These are phyloP conservation scores for Leishmania martiniquensis DNA, from an alignment of 208 protist species.

Conservation along the genomic window DNA sequence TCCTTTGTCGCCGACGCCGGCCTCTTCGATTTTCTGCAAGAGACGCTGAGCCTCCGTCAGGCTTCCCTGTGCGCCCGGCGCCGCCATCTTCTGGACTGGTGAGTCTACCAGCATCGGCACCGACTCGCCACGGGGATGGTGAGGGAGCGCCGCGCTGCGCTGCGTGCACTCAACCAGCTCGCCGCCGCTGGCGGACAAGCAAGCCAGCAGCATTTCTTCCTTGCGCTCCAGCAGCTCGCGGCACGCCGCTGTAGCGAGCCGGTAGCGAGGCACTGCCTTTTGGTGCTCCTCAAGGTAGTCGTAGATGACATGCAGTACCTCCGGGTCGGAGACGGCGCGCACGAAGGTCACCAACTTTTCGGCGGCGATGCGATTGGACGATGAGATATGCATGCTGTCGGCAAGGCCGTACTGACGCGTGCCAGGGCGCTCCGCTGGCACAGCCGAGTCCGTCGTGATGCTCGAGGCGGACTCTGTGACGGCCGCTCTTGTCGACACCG, in stretches of 20 bases:
- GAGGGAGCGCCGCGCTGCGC: neutral
- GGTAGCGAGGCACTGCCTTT: constrained; percentile 9
- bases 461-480: neutral
- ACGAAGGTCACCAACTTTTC: constrained; percentile 40
- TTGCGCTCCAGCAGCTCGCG: constrained; percentile 35
- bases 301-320: constrained; percentile 51
- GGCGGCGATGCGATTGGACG: constrained; percentile 7
- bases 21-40: neutral
- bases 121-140: neutral
- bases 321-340: constrained; percentile 37
- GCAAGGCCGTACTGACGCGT: neutral
- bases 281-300: constrained; percentile 39
- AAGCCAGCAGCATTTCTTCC: constrained; percentile 21
- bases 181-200: neutral
- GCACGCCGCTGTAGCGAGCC: constrained; percentile 21
- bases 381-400: neutral
- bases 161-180: neutral
- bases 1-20: constrained; percentile 4
- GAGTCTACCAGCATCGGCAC: constrained; percentile 1
- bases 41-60: constrained; percentile 7
- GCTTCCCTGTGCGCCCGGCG: neutral
- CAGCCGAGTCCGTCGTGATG: neutral
- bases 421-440: constrained; percentile 4
- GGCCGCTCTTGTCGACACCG: neutral
- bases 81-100: neutral